phyloP scores from a whole-genome alignment of 345 rosid genomes.

The Acer campestre region DNA sequence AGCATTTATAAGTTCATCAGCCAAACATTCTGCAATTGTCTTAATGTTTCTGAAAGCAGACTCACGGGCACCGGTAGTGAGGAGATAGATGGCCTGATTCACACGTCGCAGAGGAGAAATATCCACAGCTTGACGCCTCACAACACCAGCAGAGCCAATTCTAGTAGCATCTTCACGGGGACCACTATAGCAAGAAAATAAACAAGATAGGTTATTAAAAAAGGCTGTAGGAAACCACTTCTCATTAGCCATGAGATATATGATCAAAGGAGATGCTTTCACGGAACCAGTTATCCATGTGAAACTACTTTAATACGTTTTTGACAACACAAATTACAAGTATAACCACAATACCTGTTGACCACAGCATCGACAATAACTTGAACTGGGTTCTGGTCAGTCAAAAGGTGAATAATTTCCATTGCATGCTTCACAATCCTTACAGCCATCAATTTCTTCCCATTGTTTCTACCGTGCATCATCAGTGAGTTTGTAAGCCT shows the following conservation, averaged over 20 bases:
- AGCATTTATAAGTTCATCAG: slow-evolving; percentile 97
- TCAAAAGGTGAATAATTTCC: slow-evolving; percentile 86
- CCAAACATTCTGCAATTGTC: slow-evolving; percentile 93
- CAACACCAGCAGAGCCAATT: slow-evolving; percentile 98
- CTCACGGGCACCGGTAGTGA: slow-evolving; percentile 94
- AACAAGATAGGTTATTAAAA: not conserved
- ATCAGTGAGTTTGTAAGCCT: slow-evolving; percentile 91
- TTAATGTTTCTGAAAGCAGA: slow-evolving; percentile 92
- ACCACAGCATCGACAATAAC: slow-evolving; percentile 85
- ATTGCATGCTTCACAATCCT: slow-evolving; percentile 85
- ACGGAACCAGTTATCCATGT: too few relatives aligned
- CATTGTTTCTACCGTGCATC: slow-evolving; percentile 97
- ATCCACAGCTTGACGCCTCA: slow-evolving; percentile 97
- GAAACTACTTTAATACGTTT: too few relatives aligned
- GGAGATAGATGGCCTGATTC: slow-evolving; percentile 81
- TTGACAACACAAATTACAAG: not conserved
- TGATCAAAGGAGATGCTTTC: too few relatives aligned
- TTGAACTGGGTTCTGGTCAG: slow-evolving; percentile 89
- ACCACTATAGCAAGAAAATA: slow-evolving; percentile 48
- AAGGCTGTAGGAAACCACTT: not conserved
- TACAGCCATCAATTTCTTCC: slow-evolving; percentile 90
- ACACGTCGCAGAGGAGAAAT: slow-evolving; percentile 92
- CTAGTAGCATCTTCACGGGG: slow-evolving; percentile 98
- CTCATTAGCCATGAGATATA: too few relatives aligned
- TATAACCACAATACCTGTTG: slow-evolving; percentile 58